Evolutionary conservation across 192 early-diverging fungal genomes (phyloP), one percentile per base, ranked within the genome.

Genomic region (Coemansia sp.): DNA sequence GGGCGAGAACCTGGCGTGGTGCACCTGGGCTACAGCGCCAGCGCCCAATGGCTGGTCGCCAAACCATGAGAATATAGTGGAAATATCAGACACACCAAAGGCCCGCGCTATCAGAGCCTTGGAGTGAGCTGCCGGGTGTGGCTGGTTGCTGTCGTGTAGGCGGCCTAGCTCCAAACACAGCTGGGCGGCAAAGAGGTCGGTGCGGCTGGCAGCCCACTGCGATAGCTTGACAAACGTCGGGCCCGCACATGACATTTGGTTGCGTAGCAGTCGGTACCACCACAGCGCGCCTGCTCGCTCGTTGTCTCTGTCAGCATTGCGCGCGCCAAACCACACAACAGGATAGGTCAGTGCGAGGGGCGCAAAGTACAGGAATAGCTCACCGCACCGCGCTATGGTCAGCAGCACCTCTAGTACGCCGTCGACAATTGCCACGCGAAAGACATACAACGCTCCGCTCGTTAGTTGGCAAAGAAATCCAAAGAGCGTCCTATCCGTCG

Each of bases 141-240:
- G 86, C 20, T 71, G 83, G 21, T 92, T 93, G 20, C 88, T 70
- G 43, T 92, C 92, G 50, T 99, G 97, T 12, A 99, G 82, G 47
- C 85, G 87, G 10, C 87, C 86, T 0, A 99, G 84, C 47, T 87
- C 87, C 13, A 62, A 55, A 67, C 94, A 96, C 18, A 97, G 74
- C 69, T 86, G 86, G 2, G 74, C 68, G 3, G 89, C 89, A 43
- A 97, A 93, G 2, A 99, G 73, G 67, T 99, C 97, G 18, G 88
- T 88, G 31, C 97, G 82, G 16, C 94, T 95, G 31, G 91, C 93
- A 0, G 94, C 91, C 91, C 94, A 99, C 85, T 99, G 97, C 6
- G 91, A 89, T 16, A 97, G 69, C 85, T 99, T 99, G 62, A 96
- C 94, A 79, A 97, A 99, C 10, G 97, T 94, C 10, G 97, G 95